Base-by-base conservation (phyloP, 1,284 basidiomycete species). In the Schizophyllum amplum region DNA sequence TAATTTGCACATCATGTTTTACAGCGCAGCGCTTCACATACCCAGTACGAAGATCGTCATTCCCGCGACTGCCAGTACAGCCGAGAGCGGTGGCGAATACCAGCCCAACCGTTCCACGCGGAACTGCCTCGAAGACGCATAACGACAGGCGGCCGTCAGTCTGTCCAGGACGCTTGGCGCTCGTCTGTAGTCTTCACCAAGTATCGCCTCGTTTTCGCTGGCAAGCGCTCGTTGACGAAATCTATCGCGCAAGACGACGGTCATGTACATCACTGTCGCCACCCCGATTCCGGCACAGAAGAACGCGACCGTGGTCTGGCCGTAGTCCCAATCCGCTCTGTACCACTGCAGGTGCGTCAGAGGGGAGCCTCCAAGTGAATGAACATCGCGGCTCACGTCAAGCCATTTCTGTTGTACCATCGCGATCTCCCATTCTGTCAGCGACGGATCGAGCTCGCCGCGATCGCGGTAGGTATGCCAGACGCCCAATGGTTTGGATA, bases 1-100 rank as follows among this genome's bases (percentile, higher is more conserved):
- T 53, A 23, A 33, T 13, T 15, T 15, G 9, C 24, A 5, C 22
- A 47, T 47, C 11, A 23, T 5, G 15, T 15, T 54, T 6, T 0
- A 25, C 47, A n/a, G 20, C n/a, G 24, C 21, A 15, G n/a, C 5
- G 47, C 25, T 52, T 13, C 33, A 47, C 67, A 47, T 24, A 73
- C 72, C 63, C 53, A 68, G 60, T 49, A 68, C 56, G 63, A 73
- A 73, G 5, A 65, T 60, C 55, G 68, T 65, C 55, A 73, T 67
- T 2, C 64, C 65, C 0, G 56, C 55, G 24, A 74, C 65, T 20
- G 64, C 62, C 42, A 68, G 5, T 22, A 72, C 59, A 4, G 66
- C 63, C 7, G 68, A 69, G 15, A 70, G 64, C 1, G 72, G 68
- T 4, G 71, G 73, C 24, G 71, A 70, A 55, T 69, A 70, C 62